phyloP scores from a whole-genome alignment of 257 asterid genomes.

The Ophiorrhiza pumila region DNA sequence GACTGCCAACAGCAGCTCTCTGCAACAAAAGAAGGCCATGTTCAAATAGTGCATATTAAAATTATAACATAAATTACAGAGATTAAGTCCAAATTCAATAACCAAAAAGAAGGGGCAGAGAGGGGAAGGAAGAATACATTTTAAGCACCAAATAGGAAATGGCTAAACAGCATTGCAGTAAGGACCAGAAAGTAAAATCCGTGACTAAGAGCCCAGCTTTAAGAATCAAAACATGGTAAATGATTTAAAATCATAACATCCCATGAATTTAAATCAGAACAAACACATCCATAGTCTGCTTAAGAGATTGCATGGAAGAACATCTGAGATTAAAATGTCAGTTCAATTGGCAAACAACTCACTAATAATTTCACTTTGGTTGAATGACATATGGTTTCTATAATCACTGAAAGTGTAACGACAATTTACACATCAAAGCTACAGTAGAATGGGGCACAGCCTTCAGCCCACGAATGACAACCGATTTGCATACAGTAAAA shows the following conservation, averaged over 20 bases:
- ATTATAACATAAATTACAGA: neutral
- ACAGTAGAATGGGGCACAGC: no score
- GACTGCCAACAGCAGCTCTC: conserved; percentile 78
- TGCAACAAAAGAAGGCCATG: conserved; percentile 30
- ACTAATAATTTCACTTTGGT: neutral
- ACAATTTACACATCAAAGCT: neutral
- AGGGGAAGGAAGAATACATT: neutral
- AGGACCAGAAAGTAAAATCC: neutral
- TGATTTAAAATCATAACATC: neutral
- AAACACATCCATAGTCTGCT: neutral
- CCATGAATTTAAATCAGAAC: no score
- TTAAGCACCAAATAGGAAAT: neutral
- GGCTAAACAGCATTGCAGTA: neutral
- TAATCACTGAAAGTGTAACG: neutral
- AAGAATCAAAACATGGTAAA: neutral
- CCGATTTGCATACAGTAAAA: neutral
- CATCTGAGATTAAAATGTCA: neutral
- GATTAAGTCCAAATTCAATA: neutral
- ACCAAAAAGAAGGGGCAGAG: neutral
- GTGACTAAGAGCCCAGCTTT: neutral
- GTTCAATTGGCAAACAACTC: neutral
- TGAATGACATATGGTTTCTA: neutral
- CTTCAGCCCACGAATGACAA: neutral
- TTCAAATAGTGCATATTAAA: neutral
- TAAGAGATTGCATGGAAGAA: neutral